A percentile compares a stretch with the other conserved stretches of the same genome.
These are phyloP conservation scores for Talinum fruticosum DNA, from an alignment of 148 eudicot species.

Conservation along the genomic window DNA sequence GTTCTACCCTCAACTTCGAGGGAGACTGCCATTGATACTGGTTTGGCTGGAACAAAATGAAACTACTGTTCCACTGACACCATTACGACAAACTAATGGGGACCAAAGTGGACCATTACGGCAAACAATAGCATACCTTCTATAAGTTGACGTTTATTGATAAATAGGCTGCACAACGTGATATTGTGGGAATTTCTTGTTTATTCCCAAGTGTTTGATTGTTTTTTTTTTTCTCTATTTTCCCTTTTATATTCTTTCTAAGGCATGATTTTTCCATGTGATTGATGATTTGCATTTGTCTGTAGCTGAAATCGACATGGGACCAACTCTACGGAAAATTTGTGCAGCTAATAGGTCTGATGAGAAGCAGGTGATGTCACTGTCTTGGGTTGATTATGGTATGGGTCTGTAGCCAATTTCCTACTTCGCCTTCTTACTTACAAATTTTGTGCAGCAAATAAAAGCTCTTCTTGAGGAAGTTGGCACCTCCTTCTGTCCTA, in stretches of 20 bases:
- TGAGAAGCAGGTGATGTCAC: slow-evolving; percentile 69
- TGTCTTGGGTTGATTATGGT: neutral
- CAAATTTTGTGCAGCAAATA: slow-evolving; percentile 63
- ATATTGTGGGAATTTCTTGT: neutral
- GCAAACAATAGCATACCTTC: neutral
- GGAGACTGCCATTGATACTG: too few relatives aligned
- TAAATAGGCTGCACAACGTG: neutral
- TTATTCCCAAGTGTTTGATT: neutral
- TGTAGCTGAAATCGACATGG: slow-evolving; percentile 56
- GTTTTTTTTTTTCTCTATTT: neutral
- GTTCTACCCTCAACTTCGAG: too few relatives aligned
- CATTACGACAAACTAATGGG: too few relatives aligned
- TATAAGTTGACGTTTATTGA: neutral
- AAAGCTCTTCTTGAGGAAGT: slow-evolving; percentile 76
- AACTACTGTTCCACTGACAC: too few relatives aligned
- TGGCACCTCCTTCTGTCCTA: slow-evolving; percentile 84
- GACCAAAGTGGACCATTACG: too few relatives aligned
- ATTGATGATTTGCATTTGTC: slow-evolving; percentile 19
- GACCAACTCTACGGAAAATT: slow-evolving; percentile 71
- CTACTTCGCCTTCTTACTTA: slow-evolving; percentile 1
- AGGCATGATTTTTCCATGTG: neutral
- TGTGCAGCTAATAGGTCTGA: slow-evolving; percentile 88
- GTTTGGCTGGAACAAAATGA: too few relatives aligned
- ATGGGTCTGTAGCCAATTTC: neutral
- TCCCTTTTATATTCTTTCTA: neutral